Percentiles rank a stretch among this genome's conserved stretches.
These are phyloP conservation scores for Boechera divaricarpa DNA, from an alignment of 345 rosid genomes.

Conservation along the genomic window DNA sequence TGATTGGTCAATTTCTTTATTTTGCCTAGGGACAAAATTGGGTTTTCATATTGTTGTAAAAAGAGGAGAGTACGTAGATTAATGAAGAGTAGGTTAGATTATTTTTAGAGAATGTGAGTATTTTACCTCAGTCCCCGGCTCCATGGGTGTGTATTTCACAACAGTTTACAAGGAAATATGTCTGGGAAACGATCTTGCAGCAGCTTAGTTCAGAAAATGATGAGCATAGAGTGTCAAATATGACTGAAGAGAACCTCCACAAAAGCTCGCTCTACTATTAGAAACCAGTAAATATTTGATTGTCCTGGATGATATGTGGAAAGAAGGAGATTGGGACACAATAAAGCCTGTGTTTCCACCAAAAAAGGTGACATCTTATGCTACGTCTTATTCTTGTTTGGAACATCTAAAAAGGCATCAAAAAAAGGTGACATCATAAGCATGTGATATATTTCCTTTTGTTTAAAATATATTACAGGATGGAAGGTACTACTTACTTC, in stretches of 20 bases:
- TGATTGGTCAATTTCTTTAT: no score
- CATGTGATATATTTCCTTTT: neutral
- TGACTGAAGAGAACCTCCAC: constrained; percentile 34
- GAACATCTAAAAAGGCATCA: no score
- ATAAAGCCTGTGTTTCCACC: constrained; percentile 42
- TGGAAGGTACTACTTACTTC: no score
- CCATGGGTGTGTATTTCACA: constrained; percentile 52
- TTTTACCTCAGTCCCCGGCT: no score
- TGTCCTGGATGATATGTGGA: constrained; percentile 57
- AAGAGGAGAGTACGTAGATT: no score
- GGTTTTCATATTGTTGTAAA: no score
- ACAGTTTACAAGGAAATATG: constrained; percentile 35
- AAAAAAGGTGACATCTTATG: neutral
- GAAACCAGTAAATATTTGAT: constrained; percentile 42
- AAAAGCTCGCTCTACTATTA: constrained; percentile 23
- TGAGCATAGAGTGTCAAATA: neutral
- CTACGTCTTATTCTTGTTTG: no score
- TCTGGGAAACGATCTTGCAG: constrained; percentile 44
- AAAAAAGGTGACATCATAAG: no score
- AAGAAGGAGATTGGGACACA: constrained; percentile 39
- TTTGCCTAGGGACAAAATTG: no score
- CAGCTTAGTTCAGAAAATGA: constrained; percentile 15
- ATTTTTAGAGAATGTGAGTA: no score
- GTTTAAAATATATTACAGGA: no score
- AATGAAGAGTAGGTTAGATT: no score